A percentile compares a stretch with the other conserved stretches of the same genome.
Conservation (phyloP, 768 basidiomycete genomes). For the Russula lepida region DNA sequence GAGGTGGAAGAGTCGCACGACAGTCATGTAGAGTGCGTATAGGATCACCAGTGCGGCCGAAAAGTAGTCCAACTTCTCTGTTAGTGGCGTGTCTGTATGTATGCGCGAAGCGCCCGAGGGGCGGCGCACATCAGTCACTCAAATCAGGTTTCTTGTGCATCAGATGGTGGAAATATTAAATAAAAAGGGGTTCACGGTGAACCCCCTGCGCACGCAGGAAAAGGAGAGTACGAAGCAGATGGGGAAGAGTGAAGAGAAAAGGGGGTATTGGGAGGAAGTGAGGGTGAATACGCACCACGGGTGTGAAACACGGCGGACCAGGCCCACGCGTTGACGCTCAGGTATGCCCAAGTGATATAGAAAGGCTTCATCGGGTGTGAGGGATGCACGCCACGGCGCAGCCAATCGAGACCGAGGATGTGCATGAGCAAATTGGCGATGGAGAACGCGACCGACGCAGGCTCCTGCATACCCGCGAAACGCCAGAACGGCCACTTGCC, state of each 20-base stretch:
- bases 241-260: slow-evolving; percentile 1
- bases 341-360: slow-evolving; percentile 56
- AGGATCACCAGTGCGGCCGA: slow-evolving; percentile 82
- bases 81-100: slow-evolving; percentile 61
- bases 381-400: slow-evolving; percentile 40
- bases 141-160: slow-evolving; percentile 6
- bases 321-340: slow-evolving; percentile 85
- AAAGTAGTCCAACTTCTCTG: slow-evolving; percentile 93
- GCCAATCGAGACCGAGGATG: slow-evolving; percentile 43
- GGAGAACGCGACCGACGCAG: slow-evolving; percentile 85
- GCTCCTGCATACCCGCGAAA: slow-evolving; percentile 85
- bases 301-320: slow-evolving; percentile 92
- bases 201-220: not conserved
- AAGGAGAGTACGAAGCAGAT: not conserved
- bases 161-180: not conserved
- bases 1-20: slow-evolving; percentile 68
- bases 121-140: slow-evolving; percentile 12
- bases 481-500: slow-evolving; percentile 99
- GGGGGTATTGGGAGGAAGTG: no score
- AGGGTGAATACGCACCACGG: slow-evolving; percentile 48
- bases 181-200: not conserved
- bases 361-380: slow-evolving; percentile 62
- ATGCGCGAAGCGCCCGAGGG: not conserved
- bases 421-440: slow-evolving; percentile 80
- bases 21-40: slow-evolving; percentile 69